Evolutionary conservation across 768 basidiomycete genomes (phyloP), one percentile per base, ranked within the genome.

Genomic region (Crucibulum laeve): DNA sequence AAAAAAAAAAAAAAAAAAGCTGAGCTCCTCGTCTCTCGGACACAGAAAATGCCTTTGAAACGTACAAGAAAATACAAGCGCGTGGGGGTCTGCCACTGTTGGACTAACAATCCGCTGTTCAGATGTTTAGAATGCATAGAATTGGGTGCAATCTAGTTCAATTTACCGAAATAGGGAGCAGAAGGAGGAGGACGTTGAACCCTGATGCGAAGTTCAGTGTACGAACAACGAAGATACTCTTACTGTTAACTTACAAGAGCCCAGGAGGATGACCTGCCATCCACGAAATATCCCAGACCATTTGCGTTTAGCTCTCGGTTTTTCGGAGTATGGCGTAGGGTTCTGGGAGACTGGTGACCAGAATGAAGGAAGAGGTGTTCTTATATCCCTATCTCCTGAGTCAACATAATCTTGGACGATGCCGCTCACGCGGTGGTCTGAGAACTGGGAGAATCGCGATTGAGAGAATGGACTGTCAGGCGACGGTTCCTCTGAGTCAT

Each of bases 81-180:
- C 73, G 45, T 80, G 70, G 2, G 75, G 68, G 21, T 68, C 62
- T 33, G 69, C 68, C 40, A 75, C 62, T 15, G 74, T 59, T 18
- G 76, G 61, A 39, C 73, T 71, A n/a, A 37, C 44, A 82, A 53
- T 15, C 76, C 59, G 76, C 80, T 87, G 83, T 87, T 40, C 21
- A 18, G 26, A 38, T 39, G 4, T 37, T 18, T n/a, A 37, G 2
- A 18, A 37, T n/a, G 35, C 18, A 13, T 37, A 10, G 35, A 3
- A n/a, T n/a, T 37, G 35, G 10, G 19, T 11, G 28, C 11, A 11
- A 32, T 32, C 28, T 11, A 15, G 35, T 28, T 15, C 28, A 34
- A 67, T 79, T 47, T 49, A 87, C 86, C n/a, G 87, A 73, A 25
- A 78, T 67, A 8, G 87, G 87, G 22, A 90, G 72, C 40, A 82